Conservation (phyloP, 1,284 basidiomycete species). For the Irpex sp. region DNA sequence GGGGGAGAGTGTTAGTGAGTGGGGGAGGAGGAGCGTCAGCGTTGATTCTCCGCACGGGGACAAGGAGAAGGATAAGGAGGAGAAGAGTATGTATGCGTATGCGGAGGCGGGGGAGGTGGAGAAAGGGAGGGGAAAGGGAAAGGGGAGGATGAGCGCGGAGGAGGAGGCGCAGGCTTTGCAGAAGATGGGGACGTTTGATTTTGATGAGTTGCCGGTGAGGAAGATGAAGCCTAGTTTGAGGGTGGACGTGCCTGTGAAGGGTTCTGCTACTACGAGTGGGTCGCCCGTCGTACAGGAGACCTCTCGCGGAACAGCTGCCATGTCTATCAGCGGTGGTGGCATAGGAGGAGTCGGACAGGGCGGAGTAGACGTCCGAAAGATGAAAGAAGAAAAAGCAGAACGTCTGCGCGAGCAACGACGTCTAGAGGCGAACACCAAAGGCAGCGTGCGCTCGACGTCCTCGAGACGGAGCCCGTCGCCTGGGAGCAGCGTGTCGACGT, state of each 20-base stretch:
- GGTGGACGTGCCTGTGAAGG: neutral
- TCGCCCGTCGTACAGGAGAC: too few species aligned
- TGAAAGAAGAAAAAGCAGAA: neutral
- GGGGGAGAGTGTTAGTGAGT: neutral
- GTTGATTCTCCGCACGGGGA: too few species aligned
- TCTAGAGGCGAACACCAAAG: neutral
- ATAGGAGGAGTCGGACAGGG: neutral
- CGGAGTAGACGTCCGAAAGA: neutral
- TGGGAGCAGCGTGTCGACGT: neutral
- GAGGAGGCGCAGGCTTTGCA: slow-evolving; percentile 29
- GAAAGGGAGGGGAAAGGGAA: neutral
- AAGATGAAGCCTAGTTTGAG: slow-evolving; percentile 4
- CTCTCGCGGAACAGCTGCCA: too few species aligned
- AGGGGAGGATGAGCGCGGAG: neutral
- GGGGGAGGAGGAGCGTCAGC: neutral
- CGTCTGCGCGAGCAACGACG: neutral
- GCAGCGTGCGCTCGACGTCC: neutral
- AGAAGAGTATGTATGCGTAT: too few species aligned
- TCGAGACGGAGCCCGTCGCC: neutral
- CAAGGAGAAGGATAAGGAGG: too few species aligned
- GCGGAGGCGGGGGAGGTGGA: neutral
- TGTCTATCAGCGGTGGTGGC: too few species aligned
- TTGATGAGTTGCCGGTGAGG: slow-evolving; percentile 45
- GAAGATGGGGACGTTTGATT: slow-evolving; percentile 49
- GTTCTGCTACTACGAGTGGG: neutral